A percentile compares a stretch with the other conserved stretches of the same genome.
phyloP scores from a whole-genome alignment of 2,329 filamentous ascomycete species.

The Aspergillus caelatus region DNA sequence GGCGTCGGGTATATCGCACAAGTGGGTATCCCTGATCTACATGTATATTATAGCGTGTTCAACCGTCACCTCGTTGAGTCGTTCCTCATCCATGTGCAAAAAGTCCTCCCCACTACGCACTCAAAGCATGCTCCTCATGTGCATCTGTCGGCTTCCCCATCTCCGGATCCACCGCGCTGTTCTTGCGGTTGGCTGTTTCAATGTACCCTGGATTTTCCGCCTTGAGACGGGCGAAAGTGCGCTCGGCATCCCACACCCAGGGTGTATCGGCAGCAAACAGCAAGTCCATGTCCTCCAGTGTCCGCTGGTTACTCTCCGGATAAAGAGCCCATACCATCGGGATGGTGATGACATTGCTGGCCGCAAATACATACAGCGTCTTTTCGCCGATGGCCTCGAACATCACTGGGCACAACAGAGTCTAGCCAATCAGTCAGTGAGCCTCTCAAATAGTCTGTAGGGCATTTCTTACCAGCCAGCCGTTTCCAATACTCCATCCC shows the following conservation, averaged over 20 bases:
- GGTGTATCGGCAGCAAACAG: constrained; percentile 68
- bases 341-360: constrained; percentile 66
- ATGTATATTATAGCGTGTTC: neutral
- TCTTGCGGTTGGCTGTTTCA: constrained; percentile 39
- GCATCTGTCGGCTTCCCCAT: constrained; percentile 23
- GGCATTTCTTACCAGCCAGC: constrained; percentile 56
- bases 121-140: neutral
- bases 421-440: constrained; percentile 24
- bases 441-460: constrained; percentile 3
- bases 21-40: neutral
- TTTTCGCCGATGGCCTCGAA: constrained; percentile 68
- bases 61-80: neutral
- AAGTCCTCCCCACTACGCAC: neutral
- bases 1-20: neutral
- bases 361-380: constrained; percentile 74
- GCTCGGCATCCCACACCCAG: constrained; percentile 73
- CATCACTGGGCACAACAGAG: constrained; percentile 61
- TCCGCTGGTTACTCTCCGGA: constrained; percentile 73
- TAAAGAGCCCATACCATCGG: constrained; percentile 74
- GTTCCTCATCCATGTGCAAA: neutral
- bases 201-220: constrained; percentile 59
- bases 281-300: constrained; percentile 74
- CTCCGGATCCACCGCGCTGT: constrained; percentile 37
- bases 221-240: constrained; percentile 64
- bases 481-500: constrained; percentile 76